Base-by-base conservation (phyloP, 148 eudicot species). In the Vaccinium macrocarpon region DNA sequence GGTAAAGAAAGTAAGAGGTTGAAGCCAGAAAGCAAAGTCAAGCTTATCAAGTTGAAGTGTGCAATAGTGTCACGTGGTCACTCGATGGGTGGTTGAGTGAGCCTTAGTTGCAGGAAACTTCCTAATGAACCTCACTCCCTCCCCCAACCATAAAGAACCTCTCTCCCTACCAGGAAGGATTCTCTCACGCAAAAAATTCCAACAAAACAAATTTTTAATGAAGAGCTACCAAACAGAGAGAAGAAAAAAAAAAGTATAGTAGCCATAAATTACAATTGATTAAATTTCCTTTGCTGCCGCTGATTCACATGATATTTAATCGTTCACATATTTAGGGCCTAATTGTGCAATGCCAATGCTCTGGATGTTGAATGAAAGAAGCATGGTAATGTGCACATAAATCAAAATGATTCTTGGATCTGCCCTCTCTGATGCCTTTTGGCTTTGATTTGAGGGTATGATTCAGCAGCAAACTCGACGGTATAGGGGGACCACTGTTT, bases 141-240 rank as follows among this genome's bases (percentile, higher is more conserved):
- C 46, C 46, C 46, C 46, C 46, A 42, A 42, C 46, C 46, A 42
- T 6, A 4, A 42, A 42, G 46, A 42, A 42, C 46, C 46, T 42
- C 46, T 42, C 46, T 42, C 46, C 71, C 73, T 68, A 68, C 73
- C 73, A 68, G 73, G 73, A 68, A 68, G 42, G 8, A 68, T 68
- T 68, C 18, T 68, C 73, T 68, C 42, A 4, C 73, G 12, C 35
- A 11, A 68, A 25, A 68, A 0, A 62, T 68, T 68, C 10, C 38
- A 68, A 68, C 29, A 38, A 29, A 29, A 27, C 73, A 68, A 29
- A 27, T 27, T 42, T 42, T 42, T 42, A 27, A 68, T 68, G 8
- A 68, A 68, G 73, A 68, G 73, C 18, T 68, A 68, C 73, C 42
- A 27, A 68, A 68, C 38, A 68, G 18, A 38, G 5, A 42, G 3